Evolutionary conservation across 2,329 filamentous ascomycete species (phyloP).

Genomic region (Trichophyton mentagrophytes): DNA sequence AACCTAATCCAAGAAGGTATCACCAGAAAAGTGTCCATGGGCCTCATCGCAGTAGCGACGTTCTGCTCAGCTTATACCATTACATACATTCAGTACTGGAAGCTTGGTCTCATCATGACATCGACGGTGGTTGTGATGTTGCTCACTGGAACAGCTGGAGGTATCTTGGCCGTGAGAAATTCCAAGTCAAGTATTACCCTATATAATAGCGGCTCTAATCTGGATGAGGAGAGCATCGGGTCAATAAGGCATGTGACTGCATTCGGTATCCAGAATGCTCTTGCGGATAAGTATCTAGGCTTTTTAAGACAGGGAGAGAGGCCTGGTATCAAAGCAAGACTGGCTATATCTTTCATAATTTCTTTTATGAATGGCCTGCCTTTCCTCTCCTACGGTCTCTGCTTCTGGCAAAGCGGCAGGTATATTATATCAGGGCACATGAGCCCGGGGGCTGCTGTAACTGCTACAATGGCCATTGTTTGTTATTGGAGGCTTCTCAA

Average conservation of each 20-base stretch:
- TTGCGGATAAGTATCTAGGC: not conserved
- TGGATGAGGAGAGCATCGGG: not conserved
- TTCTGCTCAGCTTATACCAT: constrained; percentile 1
- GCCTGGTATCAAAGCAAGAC: not conserved
- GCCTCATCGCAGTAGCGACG: not conserved
- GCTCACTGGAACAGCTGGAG: not conserved
- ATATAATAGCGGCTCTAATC: not conserved
- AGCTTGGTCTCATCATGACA: not conserved
- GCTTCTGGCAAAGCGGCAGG: constrained; percentile 60
- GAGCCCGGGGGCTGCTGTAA: constrained; percentile 53
- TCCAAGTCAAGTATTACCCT: not conserved
- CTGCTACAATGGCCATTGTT: constrained; percentile 70
- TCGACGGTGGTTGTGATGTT: not conserved
- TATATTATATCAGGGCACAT: constrained; percentile 52
- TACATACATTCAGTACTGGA: not conserved
- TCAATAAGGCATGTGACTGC: not conserved
- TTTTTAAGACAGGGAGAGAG: not conserved
- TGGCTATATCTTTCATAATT: not conserved
- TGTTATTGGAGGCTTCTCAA: constrained; percentile 71
- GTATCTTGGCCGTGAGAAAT: not conserved
- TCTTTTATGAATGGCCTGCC: not conserved
- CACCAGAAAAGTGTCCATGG: constrained; percentile 60
- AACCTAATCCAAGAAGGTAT: constrained; percentile 79
- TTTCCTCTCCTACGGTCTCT: not conserved
- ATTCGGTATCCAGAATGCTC: not conserved